Evolutionary conservation across 768 basidiomycete species (phyloP).

Genomic region (Jaapia argillacea): DNA sequence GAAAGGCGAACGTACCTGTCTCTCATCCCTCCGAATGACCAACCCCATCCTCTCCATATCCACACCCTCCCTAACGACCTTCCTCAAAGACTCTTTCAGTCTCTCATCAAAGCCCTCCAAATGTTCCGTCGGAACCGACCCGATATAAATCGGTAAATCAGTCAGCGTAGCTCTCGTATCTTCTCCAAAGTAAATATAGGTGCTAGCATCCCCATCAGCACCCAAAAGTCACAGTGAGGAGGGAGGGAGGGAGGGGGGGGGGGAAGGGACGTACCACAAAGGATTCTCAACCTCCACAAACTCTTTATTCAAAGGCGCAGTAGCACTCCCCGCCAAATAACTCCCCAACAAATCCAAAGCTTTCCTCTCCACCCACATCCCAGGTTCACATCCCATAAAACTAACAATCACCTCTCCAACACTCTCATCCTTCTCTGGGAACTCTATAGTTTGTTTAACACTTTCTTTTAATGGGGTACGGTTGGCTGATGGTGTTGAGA

Average conservation of each 20-base stretch:
- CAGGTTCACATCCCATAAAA: conserved; percentile 71
- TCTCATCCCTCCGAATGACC: conserved; percentile 80
- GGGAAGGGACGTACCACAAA: conserved; percentile 52
- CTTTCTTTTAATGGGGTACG: conserved; percentile 42
- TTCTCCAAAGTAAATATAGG: conserved; percentile 79
- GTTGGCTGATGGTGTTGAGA: conserved; percentile 76
- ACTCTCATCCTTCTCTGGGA: conserved; percentile 95
- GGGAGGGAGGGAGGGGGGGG: not conserved
- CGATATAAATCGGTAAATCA: conserved; percentile 68
- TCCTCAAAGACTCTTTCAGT: conserved; percentile 57
- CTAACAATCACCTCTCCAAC: conserved; percentile 77
- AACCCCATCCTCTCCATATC: conserved; percentile 88
- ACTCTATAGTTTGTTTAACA: conserved; percentile 64
- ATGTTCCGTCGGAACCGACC: conserved; percentile 75
- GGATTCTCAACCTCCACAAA: conserved; percentile 89
- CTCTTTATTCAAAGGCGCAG: conserved; percentile 80
- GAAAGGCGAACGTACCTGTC: conserved; percentile 65
- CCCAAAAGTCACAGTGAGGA: conserved; percentile 5
- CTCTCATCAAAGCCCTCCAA: conserved; percentile 63
- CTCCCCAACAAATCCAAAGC: conserved; percentile 80
- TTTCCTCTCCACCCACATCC: conserved; percentile 62
- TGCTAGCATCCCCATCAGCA: conserved; percentile 29
- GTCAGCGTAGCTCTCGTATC: conserved; percentile 62
- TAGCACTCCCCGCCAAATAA: conserved; percentile 81
- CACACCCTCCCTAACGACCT: conserved; percentile 64